Evolutionary conservation across 805 yeast species (phyloP).

Genomic region (Schwanniomyces polymorphus): DNA sequence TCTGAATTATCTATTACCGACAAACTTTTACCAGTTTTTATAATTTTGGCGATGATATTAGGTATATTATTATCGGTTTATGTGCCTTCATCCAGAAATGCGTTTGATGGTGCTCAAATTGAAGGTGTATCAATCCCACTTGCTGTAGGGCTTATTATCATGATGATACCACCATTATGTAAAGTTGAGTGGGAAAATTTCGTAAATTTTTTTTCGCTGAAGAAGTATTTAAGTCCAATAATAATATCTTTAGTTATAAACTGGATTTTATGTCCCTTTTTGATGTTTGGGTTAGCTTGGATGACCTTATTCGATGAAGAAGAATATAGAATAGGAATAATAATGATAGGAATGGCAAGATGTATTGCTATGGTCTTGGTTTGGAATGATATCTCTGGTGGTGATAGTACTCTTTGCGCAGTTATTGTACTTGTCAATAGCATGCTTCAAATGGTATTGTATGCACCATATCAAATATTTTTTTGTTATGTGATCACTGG

Average conservation of each 20-base stretch:
- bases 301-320: slow-evolving; percentile 43
- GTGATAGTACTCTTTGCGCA: slow-evolving; percentile 52
- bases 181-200: slow-evolving; percentile 53
- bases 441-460: slow-evolving; percentile 49
- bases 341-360: slow-evolving; percentile 59
- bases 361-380: slow-evolving; percentile 64
- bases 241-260: slow-evolving; percentile 44
- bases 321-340: slow-evolving; percentile 55
- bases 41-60: slow-evolving; percentile 34
- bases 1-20: slow-evolving; percentile 28
- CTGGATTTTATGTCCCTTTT: slow-evolving; percentile 57
- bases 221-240: slow-evolving; percentile 25
- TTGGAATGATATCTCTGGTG: slow-evolving; percentile 57
- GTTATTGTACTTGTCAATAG: slow-evolving; percentile 52
- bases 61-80: slow-evolving; percentile 44
- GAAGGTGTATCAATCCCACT: slow-evolving; percentile 44
- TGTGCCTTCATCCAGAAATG: slow-evolving; percentile 33
- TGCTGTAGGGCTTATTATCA: slow-evolving; percentile 51
- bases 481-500: slow-evolving; percentile 45
- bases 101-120: slow-evolving; percentile 33
- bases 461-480: slow-evolving; percentile 52
- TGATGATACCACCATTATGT: slow-evolving; percentile 60
- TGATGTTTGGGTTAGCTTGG: slow-evolving; percentile 63
- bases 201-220: slow-evolving; percentile 7
- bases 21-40: slow-evolving; percentile 33